These are phyloP conservation scores for Leccinum pachyderme DNA, from an alignment of 1,284 basidiomycete genomes.

Conservation along the genomic window DNA sequence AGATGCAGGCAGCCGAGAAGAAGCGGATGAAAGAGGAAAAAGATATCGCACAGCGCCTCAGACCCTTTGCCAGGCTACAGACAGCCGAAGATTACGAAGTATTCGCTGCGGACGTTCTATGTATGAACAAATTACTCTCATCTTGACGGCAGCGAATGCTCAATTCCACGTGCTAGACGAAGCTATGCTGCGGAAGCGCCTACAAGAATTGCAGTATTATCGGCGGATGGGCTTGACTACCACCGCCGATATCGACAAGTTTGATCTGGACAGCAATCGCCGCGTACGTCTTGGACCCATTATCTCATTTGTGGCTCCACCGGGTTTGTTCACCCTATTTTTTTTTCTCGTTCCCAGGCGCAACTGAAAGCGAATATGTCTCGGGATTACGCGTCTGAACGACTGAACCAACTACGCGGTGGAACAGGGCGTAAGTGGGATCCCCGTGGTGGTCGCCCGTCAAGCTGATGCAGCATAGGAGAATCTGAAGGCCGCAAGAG, in stretches of 20 bases:
- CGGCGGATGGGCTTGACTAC: constrained; percentile 81
- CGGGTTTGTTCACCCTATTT: not conserved
- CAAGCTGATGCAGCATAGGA: constrained; percentile 15
- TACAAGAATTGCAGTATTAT: constrained; percentile 87
- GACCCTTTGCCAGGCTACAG: constrained; percentile 91
- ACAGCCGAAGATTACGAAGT: constrained; percentile 91
- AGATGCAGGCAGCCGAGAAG: constrained; percentile 91
- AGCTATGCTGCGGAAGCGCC: constrained; percentile 78
- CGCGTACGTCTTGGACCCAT: constrained; percentile 49
- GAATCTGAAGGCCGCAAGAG: constrained; percentile 54
- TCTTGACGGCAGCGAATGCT: not conserved
- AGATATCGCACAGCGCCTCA: constrained; percentile 85
- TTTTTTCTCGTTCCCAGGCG: constrained; percentile 36
- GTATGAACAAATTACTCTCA: constrained; percentile 44
- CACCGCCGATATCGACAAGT: constrained; percentile 85
- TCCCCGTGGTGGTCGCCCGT: constrained; percentile 1
- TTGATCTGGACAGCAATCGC: constrained; percentile 72
- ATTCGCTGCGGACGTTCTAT: constrained; percentile 87
- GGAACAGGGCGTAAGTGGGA: constrained; percentile 48
- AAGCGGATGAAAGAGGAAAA: constrained; percentile 90
- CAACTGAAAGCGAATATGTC: constrained; percentile 55
- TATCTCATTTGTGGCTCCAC: not conserved
- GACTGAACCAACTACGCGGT: constrained; percentile 44
- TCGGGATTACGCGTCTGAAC: constrained; percentile 58
- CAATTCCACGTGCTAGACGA: constrained; percentile 57